A percentile compares a stretch with the other conserved stretches of the same genome.
Conservation (phyloP, 2,329 filamentous ascomycete genomes). For the Calonectria honghensis region DNA sequence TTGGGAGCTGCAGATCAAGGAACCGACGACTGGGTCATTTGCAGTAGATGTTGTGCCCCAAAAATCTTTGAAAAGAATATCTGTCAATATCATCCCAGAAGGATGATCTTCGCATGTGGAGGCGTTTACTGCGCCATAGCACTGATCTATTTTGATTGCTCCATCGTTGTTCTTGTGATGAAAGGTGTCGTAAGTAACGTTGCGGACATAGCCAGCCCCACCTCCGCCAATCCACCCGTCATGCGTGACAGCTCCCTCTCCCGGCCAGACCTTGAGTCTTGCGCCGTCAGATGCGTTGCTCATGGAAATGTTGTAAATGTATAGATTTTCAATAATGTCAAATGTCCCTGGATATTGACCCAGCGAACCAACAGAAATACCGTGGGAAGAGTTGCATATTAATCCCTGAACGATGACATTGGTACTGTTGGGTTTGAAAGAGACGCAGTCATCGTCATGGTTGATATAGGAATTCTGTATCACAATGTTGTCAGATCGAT, state of each 20-base stretch:
- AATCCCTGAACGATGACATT: conserved; percentile 80
- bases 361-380: conserved; percentile 82
- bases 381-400: conserved; percentile 80
- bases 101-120: conserved; percentile 21
- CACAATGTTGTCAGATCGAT: conserved; percentile 76
- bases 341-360: conserved; percentile 78
- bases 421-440: conserved; percentile 83
- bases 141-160: conserved; percentile 49
- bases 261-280: conserved; percentile 84
- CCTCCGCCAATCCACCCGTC: conserved; percentile 76
- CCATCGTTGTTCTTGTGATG: conserved; percentile 74
- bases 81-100: conserved; percentile 42
- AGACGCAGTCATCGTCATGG: conserved; percentile 74
- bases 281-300: conserved; percentile 77
- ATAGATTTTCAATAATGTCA: conserved; percentile 80
- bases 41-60: conserved; percentile 48
- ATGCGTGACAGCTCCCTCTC: conserved; percentile 56
- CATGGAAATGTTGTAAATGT: conserved; percentile 76
- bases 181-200: conserved; percentile 81
- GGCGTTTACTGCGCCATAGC: conserved; percentile 39
- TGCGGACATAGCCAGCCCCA: conserved; percentile 70
- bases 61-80: conserved; percentile 53
- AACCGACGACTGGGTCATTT: conserved; percentile 51
- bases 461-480: conserved; percentile 78
- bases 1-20: conserved; percentile 50